phyloP scores from a whole-genome alignment of 345 rosid genomes.

The Brassica cretica region DNA sequence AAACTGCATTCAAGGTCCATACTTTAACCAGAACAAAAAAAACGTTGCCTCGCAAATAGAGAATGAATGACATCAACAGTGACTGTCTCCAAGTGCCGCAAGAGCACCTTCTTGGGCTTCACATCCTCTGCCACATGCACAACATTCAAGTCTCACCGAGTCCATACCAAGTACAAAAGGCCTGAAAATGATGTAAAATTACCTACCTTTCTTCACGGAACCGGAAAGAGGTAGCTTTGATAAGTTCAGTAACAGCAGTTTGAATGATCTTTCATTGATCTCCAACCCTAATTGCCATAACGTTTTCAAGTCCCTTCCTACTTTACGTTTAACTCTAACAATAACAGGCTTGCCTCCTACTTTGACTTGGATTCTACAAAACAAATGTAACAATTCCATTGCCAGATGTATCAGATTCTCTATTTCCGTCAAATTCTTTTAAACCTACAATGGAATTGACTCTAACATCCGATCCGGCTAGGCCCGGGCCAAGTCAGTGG shows the following conservation, averaged over 20 bases:
- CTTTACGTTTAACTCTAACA: constrained; percentile 71
- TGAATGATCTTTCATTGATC: constrained; percentile 71
- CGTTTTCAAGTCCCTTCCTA: neutral
- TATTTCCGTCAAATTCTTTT: too few relatives aligned
- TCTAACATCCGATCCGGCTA: too few relatives aligned
- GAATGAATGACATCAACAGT: constrained; percentile 50
- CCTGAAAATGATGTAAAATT: neutral
- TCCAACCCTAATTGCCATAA: constrained; percentile 61
- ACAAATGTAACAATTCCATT: too few relatives aligned
- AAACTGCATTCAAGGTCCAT: neutral
- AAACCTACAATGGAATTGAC: too few relatives aligned
- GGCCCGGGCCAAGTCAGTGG: too few relatives aligned
- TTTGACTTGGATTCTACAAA: too few relatives aligned
- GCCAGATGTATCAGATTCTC: too few relatives aligned
- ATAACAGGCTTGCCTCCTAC: constrained; percentile 49
- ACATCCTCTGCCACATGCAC: constrained; percentile 44
- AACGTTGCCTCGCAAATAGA: constrained; percentile 52
- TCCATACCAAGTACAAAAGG: too few relatives aligned
- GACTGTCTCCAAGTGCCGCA: constrained; percentile 70
- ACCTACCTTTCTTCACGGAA: constrained; percentile 47
- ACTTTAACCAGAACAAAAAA: neutral
- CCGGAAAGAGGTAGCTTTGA: constrained; percentile 52
- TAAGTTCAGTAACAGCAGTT: constrained; percentile 57
- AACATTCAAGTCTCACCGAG: neutral
- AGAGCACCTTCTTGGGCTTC: constrained; percentile 65